Evolutionary conservation across 2,329 filamentous ascomycete genomes (phyloP), one percentile per base, ranked within the genome.

Genomic region (Ophiocordyceps camponoti-floridani): DNA sequence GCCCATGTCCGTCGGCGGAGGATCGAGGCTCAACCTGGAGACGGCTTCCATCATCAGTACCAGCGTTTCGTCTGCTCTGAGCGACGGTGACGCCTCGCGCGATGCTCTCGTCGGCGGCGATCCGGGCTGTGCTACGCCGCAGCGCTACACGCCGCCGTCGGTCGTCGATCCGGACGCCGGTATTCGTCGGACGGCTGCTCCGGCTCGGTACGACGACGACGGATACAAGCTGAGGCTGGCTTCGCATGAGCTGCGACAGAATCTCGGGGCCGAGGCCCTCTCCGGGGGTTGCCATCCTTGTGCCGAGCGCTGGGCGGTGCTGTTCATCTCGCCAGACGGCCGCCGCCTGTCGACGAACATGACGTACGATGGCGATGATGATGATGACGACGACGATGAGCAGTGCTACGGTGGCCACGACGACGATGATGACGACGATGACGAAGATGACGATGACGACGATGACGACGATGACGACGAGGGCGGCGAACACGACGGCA

Each of bases 271-370:
- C 7, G 79, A 86, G 13, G 72, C 67, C 12, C 68, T 79, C 16
- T 75, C 78, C 43, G 82, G 82, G 19, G 68, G 75, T 13, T 81
- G 78, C 45, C 83, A 91, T 53, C 85, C 85, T 9, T 89, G 84
- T 49, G 79, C 81, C 1, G 86, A 93, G 61, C 72, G 80, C 46
- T 94, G 86, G 86, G 75, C 82, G 4, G 79, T 91, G 7, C 65
- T 93, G 9, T 89, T 88, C 54, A 75, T 93, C 46, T 82, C 82
- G 0, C 63, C 76, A 1, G 78, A 87, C 58, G 84, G 84, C 30
- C 78, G 76, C 54, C 69, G 69, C 44, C 65, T 93, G 38, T 80
- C 78, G 8, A 73, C 78, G 3, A 72, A 79, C 41, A 84, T 86
- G 79, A 77, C 70, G 35, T 85, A 83, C 59, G 84, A 77, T 48